Conservation (phyloP, 176 grass and related monocot species). For the Carex pumila region DNA sequence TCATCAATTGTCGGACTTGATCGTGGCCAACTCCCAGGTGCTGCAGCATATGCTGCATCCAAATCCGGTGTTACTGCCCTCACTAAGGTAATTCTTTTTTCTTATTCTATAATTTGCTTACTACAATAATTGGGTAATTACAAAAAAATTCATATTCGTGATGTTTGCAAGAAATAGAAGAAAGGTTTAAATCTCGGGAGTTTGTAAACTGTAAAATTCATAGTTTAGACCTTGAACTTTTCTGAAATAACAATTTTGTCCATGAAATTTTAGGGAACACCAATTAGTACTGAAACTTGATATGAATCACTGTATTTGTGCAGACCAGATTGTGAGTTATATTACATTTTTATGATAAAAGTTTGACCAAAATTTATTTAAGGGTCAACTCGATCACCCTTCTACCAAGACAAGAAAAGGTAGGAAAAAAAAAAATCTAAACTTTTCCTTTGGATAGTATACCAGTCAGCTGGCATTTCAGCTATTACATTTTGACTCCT, state of each 20-base stretch:
- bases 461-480: background rate
- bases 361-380: too few species aligned
- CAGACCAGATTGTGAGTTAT: too few species aligned
- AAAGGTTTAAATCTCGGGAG: background rate
- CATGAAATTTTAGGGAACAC: background rate
- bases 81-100: constrained; percentile 18
- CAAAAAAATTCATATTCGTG: background rate
- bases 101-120: background rate
- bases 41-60: constrained; percentile 26
- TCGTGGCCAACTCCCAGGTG: constrained; percentile 30
- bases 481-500: background rate
- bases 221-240: background rate
- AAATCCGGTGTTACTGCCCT: constrained; percentile 28
- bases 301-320: background rate
- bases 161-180: background rate
- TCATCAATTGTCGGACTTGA: constrained; percentile 25
- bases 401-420: too few species aligned
- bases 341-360: too few species aligned
- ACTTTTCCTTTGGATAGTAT: too few species aligned
- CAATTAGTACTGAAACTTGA: background rate
- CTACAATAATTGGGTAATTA: background rate
- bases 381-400: too few species aligned
- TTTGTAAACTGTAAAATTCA: background rate
- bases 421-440: too few species aligned
- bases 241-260: background rate